Evolutionary conservation across 768 basidiomycete species (phyloP).

Genomic region (Xerocomellus chrysenteron): DNA sequence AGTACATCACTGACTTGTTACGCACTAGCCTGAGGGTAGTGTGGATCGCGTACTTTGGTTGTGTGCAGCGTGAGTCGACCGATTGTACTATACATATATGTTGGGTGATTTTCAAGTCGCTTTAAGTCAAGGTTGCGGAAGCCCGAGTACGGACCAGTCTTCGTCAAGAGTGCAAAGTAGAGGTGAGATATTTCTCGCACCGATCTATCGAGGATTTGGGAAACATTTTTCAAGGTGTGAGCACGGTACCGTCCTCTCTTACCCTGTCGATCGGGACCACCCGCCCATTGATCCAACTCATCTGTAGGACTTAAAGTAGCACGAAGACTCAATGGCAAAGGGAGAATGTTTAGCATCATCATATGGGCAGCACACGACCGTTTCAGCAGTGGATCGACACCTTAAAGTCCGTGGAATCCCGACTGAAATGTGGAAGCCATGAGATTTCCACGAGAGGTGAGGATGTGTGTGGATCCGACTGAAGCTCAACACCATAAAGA

Average conservation of each 20-base stretch:
- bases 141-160: not conserved
- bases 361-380: not conserved
- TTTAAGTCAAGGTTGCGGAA: not conserved
- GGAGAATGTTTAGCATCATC: not conserved
- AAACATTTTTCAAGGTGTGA: not conserved
- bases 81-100: not conserved
- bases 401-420: no score
- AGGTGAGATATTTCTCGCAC: not conserved
- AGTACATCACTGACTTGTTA: not conserved
- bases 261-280: not conserved
- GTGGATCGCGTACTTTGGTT: not conserved
- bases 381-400: no score
- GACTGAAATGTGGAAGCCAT: no score
- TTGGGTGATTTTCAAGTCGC: no score
- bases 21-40: not conserved
- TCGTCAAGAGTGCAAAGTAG: not conserved
- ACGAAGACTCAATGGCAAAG: not conserved
- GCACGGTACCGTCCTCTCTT: not conserved
- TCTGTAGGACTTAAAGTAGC: not conserved
- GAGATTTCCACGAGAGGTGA: no score
- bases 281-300: not conserved
- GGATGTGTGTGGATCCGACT: no score
- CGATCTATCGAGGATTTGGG: not conserved
- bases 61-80: not conserved
- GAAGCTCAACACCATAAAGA: no score